These are phyloP conservation scores for Globisporangium takayamanum DNA, from an alignment of 352 stramenopile species.

Conservation along the genomic window DNA sequence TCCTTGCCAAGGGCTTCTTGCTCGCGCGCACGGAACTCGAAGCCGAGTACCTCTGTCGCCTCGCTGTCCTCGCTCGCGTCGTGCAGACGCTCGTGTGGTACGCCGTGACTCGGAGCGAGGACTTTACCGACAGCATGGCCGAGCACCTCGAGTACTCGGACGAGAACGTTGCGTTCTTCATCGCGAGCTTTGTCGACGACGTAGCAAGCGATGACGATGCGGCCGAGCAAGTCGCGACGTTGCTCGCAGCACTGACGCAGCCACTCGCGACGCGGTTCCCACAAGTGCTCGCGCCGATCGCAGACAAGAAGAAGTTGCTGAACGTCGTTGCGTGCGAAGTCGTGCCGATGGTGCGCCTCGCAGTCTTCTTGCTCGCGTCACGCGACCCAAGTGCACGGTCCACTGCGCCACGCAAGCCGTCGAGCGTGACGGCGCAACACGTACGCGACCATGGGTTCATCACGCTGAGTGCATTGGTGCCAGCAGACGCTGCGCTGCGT, in stretches of 20 bases:
- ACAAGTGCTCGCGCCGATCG: constrained; percentile 17
- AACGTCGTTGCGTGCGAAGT: constrained; percentile 77
- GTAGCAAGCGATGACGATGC: constrained; percentile 19
- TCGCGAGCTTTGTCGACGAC: constrained; percentile 35
- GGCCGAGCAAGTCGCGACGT: constrained; percentile 21
- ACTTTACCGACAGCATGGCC: constrained; percentile 58
- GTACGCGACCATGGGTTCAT: constrained; percentile 46
- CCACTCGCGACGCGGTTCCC: constrained; percentile 28
- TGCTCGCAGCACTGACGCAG: constrained; percentile 21
- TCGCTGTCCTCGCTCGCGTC: constrained; percentile 62
- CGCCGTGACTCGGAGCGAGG: constrained; percentile 44
- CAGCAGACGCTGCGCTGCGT: constrained; percentile 17
- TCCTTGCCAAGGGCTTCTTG: constrained; percentile 67
- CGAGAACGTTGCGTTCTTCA: constrained; percentile 48
- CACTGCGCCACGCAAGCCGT: constrained; percentile 30
- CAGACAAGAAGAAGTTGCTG: constrained; percentile 41
- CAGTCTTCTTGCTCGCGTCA: constrained; percentile 59
- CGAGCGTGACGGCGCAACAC: constrained; percentile 50
- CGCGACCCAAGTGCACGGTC: constrained; percentile 6
- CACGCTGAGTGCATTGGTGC: constrained; percentile 19
- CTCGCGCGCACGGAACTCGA: constrained; percentile 48
- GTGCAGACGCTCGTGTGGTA: constrained; percentile 80
- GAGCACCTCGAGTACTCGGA: constrained; percentile 44
- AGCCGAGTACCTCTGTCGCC: constrained; percentile 48
- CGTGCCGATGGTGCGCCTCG: constrained; percentile 60